phyloP scores from a whole-genome alignment of 2,329 filamentous ascomycete species.

The Pseudogymnoascus sp. region DNA sequence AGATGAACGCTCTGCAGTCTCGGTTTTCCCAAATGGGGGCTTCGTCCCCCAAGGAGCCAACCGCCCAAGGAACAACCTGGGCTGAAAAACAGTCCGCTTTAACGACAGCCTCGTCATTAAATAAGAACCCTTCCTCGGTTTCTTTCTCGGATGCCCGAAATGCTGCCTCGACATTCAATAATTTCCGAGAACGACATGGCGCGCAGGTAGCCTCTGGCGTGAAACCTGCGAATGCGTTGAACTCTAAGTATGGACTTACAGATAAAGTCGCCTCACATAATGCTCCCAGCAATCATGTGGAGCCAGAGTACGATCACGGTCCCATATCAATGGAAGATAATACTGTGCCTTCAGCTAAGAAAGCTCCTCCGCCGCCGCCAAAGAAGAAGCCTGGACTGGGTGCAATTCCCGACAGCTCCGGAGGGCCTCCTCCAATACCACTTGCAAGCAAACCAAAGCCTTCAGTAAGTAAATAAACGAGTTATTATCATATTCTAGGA shows the following conservation, averaged over 20 bases:
- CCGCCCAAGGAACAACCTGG: slow-evolving; percentile 41
- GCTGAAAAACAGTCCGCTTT: slow-evolving; percentile 49
- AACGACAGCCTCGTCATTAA: slow-evolving; percentile 42
- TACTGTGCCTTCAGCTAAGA: slow-evolving; percentile 23
- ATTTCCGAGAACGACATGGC: slow-evolving; percentile 53
- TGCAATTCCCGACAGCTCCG: slow-evolving; percentile 23
- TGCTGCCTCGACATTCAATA: slow-evolving; percentile 47
- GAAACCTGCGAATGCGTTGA: slow-evolving; percentile 32
- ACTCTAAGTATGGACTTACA: slow-evolving; percentile 28
- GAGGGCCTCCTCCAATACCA: slow-evolving; percentile 17
- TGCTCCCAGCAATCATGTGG: slow-evolving; percentile 9
- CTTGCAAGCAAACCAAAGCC: slow-evolving; percentile 28
- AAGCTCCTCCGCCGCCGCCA: slow-evolving; percentile 31
- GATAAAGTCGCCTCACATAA: slow-evolving; percentile 24
- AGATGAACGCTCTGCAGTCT: slow-evolving; percentile 30
- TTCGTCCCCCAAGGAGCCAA: slow-evolving; percentile 25
- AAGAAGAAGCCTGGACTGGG: slow-evolving; percentile 23
- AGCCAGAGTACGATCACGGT: slow-evolving; percentile 11
- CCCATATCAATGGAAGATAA: slow-evolving; percentile 16
- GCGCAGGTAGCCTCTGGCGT: slow-evolving; percentile 50
- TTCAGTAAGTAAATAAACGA: slow-evolving; percentile 23
- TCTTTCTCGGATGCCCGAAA: slow-evolving; percentile 42
- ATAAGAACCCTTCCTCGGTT: slow-evolving; percentile 44
- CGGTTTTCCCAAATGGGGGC: slow-evolving; percentile 28
- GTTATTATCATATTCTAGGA: neutral